Evolutionary conservation across 2,329 filamentous ascomycete genomes (phyloP), one percentile per base, ranked within the genome.

Genomic region (Pseudofabraea citricarpa): DNA sequence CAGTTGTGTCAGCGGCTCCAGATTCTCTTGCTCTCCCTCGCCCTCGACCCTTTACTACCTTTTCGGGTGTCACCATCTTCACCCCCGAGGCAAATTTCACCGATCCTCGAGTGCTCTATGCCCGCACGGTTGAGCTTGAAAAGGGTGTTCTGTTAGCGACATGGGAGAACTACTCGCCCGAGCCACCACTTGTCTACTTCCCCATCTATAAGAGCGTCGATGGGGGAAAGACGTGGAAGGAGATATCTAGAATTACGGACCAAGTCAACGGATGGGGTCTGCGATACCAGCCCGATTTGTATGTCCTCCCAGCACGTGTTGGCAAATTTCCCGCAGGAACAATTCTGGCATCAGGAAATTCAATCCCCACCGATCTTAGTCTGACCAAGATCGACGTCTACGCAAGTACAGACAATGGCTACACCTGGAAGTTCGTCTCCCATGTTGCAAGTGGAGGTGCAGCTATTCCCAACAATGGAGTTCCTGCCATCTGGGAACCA

Each of bases 401-500:
- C 55, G 83, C 79, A 6, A 81, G 74, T 35, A 66, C 60, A 6
- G 80, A 88, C 56, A 45, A 55, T 9, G 84, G 82, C 6, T 53
- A 63, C 24, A 81, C 74, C 2, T 88, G 83, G 84, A 65, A 75
- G 21, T 87, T 86, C 51, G 74, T 86, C 41, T 81, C 76, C 46
- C 73, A 79, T 51, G 75, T 87, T 35, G 83, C 82, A 1, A 64
- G 68, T 2, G 84, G 83, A 24, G 70, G 71, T 36, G 81, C 82
- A 2, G 55, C 67, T 0, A 75, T 82, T 3, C 72, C 77, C 15
- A 37, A 59, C 55, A 85, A 87, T 55, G 83, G 79, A 1, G 60
- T 79, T 27, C 83, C 80, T 0, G 81, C 83, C 0, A 78, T 88
- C 16, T 88, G 84, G 84, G 85, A 88, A 60, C 84, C 84, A 0